Evolutionary conservation across 345 rosid genomes (phyloP).

Genomic region (Eucalyptus caleyi): DNA sequence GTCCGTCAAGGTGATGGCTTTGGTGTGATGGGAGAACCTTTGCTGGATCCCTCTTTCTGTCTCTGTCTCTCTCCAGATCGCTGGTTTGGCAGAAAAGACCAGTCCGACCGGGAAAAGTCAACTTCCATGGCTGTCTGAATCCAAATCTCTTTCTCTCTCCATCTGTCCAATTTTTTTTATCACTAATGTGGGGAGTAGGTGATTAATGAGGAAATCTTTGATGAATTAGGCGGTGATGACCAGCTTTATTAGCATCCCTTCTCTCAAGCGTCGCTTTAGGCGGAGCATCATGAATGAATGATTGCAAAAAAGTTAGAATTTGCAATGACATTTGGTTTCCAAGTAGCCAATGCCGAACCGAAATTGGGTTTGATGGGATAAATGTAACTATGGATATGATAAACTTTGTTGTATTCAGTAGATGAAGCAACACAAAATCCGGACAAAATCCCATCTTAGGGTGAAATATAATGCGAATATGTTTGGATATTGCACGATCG

Average conservation of each 20-base stretch:
- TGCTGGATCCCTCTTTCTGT: background rate
- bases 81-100: background rate
- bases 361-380: accelerated
- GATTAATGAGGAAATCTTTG: background rate
- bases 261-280: background rate
- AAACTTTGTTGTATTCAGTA: background rate
- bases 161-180: background rate
- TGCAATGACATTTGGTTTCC: background rate
- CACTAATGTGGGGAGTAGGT: background rate
- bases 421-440: background rate
- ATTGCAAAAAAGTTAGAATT: background rate
- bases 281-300: background rate
- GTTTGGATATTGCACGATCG: accelerated
- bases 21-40: background rate
- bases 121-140: background rate
- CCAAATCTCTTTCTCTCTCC: background rate
- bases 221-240: background rate
- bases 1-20: background rate
- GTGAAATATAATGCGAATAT: background rate
- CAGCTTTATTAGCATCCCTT: background rate
- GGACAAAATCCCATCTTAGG: no score
- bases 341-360: background rate
- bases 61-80: background rate
- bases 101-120: background rate
- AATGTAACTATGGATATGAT: background rate